These are phyloP conservation scores for Debaryomyces castellii DNA, from an alignment of 805 yeast species.

Conservation along the genomic window DNA sequence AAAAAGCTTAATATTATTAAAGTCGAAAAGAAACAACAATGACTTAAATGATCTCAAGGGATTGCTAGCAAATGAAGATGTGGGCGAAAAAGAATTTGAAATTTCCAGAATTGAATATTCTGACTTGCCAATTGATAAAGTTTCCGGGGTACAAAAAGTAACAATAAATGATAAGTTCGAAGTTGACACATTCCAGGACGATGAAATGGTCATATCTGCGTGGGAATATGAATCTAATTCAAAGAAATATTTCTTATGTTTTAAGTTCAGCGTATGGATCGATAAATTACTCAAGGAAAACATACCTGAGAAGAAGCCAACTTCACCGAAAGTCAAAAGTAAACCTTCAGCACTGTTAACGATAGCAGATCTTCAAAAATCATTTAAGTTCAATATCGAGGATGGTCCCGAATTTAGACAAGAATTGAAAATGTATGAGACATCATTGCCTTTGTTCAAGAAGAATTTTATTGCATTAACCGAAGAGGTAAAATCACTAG, in stretches of 20 bases:
- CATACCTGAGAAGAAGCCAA: background rate
- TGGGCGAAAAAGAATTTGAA: conserved; percentile 14
- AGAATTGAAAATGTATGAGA: conserved; percentile 30
- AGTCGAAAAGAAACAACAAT: conserved; percentile 19
- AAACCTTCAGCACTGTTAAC: background rate
- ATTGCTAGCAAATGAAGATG: conserved; percentile 7
- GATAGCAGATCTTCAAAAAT: conserved; percentile 22
- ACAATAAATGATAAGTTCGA: conserved; percentile 28
- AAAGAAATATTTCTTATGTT: conserved; percentile 14
- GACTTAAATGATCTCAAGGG: conserved; percentile 10
- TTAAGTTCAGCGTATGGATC: conserved; percentile 29
- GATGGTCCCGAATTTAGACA: conserved; percentile 46
- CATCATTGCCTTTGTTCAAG: conserved; percentile 25
- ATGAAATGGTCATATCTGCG: conserved; percentile 20
- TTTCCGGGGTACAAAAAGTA: conserved; percentile 18
- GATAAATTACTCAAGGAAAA: conserved; percentile 8
- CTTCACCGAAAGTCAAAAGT: conserved; percentile 2
- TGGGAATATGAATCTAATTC: conserved; percentile 22
- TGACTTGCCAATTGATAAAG: conserved; percentile 24
- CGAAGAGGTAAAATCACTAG: conserved; percentile 33
- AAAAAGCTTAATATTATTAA: conserved; percentile 31
- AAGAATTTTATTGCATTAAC: conserved; percentile 20
- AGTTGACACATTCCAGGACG: conserved; percentile 10
- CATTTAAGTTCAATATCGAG: conserved; percentile 34
- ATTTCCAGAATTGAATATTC: conserved; percentile 28